Conservation (phyloP, 352 stramenopile genomes). For the Phytophthora hybrid region DNA sequence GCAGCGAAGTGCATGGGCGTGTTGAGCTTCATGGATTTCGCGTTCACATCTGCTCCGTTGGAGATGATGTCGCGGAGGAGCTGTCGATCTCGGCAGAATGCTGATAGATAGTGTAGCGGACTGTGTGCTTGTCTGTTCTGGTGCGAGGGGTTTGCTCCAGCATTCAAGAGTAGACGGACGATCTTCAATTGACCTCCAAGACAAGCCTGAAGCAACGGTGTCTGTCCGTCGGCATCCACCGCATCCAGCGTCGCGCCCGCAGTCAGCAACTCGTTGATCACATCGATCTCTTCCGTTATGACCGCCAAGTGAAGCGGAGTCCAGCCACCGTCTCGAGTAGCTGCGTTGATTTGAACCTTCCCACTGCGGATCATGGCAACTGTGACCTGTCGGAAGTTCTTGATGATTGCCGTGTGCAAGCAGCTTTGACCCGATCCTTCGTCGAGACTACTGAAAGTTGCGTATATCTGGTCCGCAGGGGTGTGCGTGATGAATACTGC, state of each 20-base stretch:
- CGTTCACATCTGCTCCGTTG: constrained; percentile 67
- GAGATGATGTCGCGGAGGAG: constrained; percentile 59
- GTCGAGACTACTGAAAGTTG: constrained; percentile 58
- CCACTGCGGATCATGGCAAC: constrained; percentile 53
- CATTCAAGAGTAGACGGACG: constrained; percentile 53
- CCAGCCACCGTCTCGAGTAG: constrained; percentile 58
- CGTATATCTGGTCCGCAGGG: constrained; percentile 27
- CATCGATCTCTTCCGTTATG: constrained; percentile 57
- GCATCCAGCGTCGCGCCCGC: constrained; percentile 64
- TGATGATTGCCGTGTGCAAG: constrained; percentile 71
- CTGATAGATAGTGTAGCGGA: constrained; percentile 70
- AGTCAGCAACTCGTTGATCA: constrained; percentile 56
- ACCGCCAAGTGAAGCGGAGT: constrained; percentile 72
- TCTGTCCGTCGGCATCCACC: constrained; percentile 71
- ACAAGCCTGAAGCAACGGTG: constrained; percentile 64
- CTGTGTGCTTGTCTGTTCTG: constrained; percentile 78
- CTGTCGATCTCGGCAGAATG: constrained; percentile 64
- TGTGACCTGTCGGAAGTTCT: constrained; percentile 60
- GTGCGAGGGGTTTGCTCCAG: constrained; percentile 62
- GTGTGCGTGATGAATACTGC: constrained; percentile 46
- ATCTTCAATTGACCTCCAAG: constrained; percentile 60
- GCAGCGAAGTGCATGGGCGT: constrained; percentile 80
- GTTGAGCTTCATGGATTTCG: constrained; percentile 79
- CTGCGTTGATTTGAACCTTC: constrained; percentile 55
- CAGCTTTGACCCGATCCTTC: constrained; percentile 53